These are phyloP conservation scores for Papiliotrema nemorosa DNA, from an alignment of 1,284 basidiomycete species.

Conservation along the genomic window DNA sequence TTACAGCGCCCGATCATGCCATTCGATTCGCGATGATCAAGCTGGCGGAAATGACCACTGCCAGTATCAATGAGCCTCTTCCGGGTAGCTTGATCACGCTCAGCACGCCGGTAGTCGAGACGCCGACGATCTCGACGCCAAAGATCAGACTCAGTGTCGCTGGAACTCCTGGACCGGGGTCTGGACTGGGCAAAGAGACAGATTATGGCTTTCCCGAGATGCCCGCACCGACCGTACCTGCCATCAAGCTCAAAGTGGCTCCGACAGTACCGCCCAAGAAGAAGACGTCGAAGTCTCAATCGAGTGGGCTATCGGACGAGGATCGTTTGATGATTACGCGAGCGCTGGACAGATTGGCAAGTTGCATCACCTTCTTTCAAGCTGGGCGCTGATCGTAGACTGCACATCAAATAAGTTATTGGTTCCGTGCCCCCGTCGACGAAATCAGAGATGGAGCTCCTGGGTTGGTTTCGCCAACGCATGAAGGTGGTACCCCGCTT, in stretches of 20 bases:
- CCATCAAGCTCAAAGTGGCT: slow-evolving; percentile 33
- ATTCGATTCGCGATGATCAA: slow-evolving; percentile 89
- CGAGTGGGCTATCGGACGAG: slow-evolving; percentile 71
- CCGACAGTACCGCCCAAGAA: slow-evolving; percentile 48
- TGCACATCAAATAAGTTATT: slow-evolving; percentile 25
- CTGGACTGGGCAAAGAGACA: background rate
- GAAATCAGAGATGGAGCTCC: slow-evolving; percentile 79
- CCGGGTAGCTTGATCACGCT: slow-evolving; percentile 82
- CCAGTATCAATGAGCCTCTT: slow-evolving; percentile 73
- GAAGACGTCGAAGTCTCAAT: slow-evolving; percentile 66
- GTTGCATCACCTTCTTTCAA: slow-evolving; percentile 2
- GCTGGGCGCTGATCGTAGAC: slow-evolving; percentile 12
- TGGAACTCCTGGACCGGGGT: background rate
- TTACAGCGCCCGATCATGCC: slow-evolving; percentile 68
- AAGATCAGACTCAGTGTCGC: slow-evolving; percentile 40
- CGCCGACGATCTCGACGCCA: slow-evolving; percentile 48
- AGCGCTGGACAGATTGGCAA: slow-evolving; percentile 71
- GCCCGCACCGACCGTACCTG: slow-evolving; percentile 10
- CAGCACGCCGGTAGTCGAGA: slow-evolving; percentile 66
- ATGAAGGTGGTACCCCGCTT: background rate
- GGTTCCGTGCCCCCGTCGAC: slow-evolving; percentile 84
- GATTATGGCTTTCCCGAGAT: slow-evolving; percentile 29
- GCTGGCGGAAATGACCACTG: slow-evolving; percentile 83
- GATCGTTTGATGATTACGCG: slow-evolving; percentile 78
- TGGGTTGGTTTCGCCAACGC: slow-evolving; percentile 56